phyloP scores from a whole-genome alignment of 768 basidiomycete species.

The Termitomyces bulborhizus region DNA sequence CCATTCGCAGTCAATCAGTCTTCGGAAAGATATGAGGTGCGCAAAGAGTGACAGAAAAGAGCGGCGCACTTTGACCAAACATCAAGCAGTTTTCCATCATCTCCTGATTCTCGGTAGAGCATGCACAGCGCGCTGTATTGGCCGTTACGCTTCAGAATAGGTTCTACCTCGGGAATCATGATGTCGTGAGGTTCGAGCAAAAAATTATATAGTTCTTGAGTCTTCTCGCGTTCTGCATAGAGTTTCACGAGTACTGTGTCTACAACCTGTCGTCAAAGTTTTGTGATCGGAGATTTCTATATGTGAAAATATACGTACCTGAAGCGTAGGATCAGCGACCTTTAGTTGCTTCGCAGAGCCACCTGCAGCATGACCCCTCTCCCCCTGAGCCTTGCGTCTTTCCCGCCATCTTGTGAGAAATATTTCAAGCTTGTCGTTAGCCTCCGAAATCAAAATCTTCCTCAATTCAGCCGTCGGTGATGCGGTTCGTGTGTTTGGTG shows the following conservation, averaged over 20 bases:
- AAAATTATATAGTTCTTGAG: conserved; percentile 54
- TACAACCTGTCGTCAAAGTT: conserved; percentile 44
- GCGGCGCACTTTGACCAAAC: conserved; percentile 60
- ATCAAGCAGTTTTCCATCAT: conserved; percentile 59
- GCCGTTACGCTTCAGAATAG: conserved; percentile 39
- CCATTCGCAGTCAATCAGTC: conserved; percentile 63
- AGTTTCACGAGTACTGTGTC: conserved; percentile 79
- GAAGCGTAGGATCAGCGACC: conserved; percentile 5
- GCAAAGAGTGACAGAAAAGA: not conserved
- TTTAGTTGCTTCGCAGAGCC: conserved; percentile 2
- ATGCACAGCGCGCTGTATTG: conserved; percentile 58
- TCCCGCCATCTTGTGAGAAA: conserved; percentile 61
- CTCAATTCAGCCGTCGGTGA: conserved; percentile 67
- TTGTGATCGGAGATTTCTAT: not conserved
- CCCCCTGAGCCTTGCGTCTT: conserved; percentile 33
- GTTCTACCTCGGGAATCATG: conserved; percentile 57
- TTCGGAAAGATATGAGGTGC: conserved; percentile 18
- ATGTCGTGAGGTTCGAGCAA: conserved; percentile 50
- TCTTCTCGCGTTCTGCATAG: conserved; percentile 55
- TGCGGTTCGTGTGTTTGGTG: conserved; percentile 60
- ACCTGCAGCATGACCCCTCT: conserved; percentile 8
- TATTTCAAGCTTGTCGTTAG: conserved; percentile 67
- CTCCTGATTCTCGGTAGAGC: conserved; percentile 50
- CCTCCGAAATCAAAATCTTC: conserved; percentile 55
- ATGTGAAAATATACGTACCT: conserved; percentile 10